phyloP scores from a whole-genome alignment of 2,329 filamentous ascomycete genomes.

The Trichoderma lentiforme region DNA sequence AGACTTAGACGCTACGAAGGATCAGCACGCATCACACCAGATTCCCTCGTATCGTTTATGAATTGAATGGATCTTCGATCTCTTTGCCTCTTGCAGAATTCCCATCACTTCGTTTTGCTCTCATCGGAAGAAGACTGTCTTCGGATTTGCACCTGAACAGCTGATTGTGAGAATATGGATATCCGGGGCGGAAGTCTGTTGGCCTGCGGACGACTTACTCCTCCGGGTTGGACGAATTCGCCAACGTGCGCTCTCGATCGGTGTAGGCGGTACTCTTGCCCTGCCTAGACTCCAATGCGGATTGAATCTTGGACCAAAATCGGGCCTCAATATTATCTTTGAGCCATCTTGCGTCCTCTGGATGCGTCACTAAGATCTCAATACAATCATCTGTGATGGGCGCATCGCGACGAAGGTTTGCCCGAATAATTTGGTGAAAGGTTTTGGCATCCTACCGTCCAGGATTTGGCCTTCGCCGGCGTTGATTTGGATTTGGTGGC shows the following conservation, averaged over 20 bases:
- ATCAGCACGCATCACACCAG: background rate
- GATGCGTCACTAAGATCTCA: background rate
- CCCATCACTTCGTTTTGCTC: background rate
- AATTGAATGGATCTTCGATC: background rate
- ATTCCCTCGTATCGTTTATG: background rate
- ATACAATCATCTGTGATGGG: background rate
- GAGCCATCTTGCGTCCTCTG: background rate
- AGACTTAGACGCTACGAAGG: background rate
- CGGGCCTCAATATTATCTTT: background rate
- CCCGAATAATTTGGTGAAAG: background rate
- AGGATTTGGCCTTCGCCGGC: background rate
- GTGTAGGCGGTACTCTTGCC: fast-evolving
- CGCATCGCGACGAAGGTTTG: background rate
- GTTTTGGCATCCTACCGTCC: background rate
- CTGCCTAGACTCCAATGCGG: background rate
- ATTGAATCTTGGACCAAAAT: background rate
- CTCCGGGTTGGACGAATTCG: background rate
- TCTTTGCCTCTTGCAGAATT: background rate
- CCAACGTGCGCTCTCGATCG: background rate
- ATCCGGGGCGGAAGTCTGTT: background rate
- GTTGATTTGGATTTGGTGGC: background rate
- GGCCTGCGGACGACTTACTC: fast-evolving
- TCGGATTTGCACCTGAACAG: background rate
- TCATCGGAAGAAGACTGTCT: background rate
- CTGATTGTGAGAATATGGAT: background rate